A percentile compares a stretch with the other conserved stretches of the same genome.
Evolutionary conservation across 306 rosid genomes (phyloP).

Genomic region (Quercus dentata): DNA sequence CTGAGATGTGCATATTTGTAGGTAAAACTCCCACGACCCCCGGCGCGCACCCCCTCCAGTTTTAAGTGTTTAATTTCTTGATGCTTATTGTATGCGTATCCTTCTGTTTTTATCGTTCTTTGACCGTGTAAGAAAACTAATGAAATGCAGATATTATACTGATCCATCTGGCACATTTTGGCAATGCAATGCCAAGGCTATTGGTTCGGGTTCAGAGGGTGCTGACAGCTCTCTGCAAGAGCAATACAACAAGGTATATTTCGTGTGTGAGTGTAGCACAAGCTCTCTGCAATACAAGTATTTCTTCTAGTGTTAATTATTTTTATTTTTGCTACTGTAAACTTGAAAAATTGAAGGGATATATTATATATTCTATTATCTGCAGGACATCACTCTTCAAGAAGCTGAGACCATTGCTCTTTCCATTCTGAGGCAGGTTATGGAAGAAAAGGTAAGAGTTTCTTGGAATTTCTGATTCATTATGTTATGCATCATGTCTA

Average conservation of each 20-base stretch:
- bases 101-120: not conserved
- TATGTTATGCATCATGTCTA: not conserved
- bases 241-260: slow-evolving; percentile 87
- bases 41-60: too few relatives aligned
- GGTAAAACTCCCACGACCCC: not conserved
- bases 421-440: slow-evolving; percentile 95
- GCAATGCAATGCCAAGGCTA: slow-evolving; percentile 99
- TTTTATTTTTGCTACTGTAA: not conserved
- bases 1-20: not conserved
- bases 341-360: slow-evolving; percentile 4
- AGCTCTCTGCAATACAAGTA: not conserved
- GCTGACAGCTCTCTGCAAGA: slow-evolving; percentile 99
- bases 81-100: not conserved
- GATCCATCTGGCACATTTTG: slow-evolving; percentile 99
- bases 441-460: slow-evolving; percentile 93
- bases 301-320: not conserved
- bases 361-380: not conserved
- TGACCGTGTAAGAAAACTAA: slow-evolving; percentile 14
- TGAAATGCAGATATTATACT: slow-evolving; percentile 71
- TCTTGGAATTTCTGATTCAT: not conserved
- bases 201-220: slow-evolving; percentile 98
- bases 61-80: not conserved
- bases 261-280: not conserved
- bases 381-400: slow-evolving; percentile 84
- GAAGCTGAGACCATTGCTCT: slow-evolving; percentile 98